Conservation (phyloP, 2,329 filamentous ascomycete genomes). For the Scedosporium aurantiacum region DNA sequence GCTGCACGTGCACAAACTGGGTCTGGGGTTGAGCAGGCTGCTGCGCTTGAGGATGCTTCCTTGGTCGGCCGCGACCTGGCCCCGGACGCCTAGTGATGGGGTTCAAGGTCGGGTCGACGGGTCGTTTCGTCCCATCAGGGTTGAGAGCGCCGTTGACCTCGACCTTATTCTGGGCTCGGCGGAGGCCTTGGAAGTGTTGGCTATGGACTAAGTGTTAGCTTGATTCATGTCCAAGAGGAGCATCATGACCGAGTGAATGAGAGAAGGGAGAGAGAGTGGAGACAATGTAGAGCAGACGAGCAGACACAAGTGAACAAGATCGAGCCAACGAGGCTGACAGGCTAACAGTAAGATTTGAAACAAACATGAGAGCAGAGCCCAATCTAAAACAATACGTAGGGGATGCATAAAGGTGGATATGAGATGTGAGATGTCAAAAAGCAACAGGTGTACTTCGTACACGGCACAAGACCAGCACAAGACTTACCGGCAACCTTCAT, state of each 20-base stretch:
- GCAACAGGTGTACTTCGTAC: neutral
- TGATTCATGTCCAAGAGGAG: neutral
- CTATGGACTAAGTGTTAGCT: slow-evolving; percentile 20
- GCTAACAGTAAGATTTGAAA: neutral
- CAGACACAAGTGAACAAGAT: neutral
- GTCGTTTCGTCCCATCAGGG: slow-evolving; percentile 22
- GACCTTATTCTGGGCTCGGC: slow-evolving; percentile 42
- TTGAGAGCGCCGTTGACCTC: slow-evolving; percentile 25
- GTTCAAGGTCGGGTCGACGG: slow-evolving; percentile 40
- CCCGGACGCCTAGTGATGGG: slow-evolving; percentile 51
- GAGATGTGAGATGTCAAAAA: neutral
- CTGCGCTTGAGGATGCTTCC: slow-evolving; percentile 25
- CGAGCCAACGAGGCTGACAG: too few relatives aligned
- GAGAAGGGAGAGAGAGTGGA: neutral
- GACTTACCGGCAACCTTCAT: slow-evolving; percentile 52
- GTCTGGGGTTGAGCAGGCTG: slow-evolving; percentile 4
- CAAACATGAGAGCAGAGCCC: neutral
- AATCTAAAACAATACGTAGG: neutral
- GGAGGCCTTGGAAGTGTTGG: slow-evolving; percentile 50
- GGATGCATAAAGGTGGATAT: neutral
- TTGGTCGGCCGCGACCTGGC: slow-evolving; percentile 42
- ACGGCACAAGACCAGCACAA: neutral
- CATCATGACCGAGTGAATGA: neutral
- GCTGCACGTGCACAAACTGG: neutral
- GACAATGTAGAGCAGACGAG: neutral